A percentile compares a stretch with the other conserved stretches of the same genome.
Evolutionary conservation across 768 basidiomycete genomes (phyloP).

Genomic region (Lactifluus subvellereus): DNA sequence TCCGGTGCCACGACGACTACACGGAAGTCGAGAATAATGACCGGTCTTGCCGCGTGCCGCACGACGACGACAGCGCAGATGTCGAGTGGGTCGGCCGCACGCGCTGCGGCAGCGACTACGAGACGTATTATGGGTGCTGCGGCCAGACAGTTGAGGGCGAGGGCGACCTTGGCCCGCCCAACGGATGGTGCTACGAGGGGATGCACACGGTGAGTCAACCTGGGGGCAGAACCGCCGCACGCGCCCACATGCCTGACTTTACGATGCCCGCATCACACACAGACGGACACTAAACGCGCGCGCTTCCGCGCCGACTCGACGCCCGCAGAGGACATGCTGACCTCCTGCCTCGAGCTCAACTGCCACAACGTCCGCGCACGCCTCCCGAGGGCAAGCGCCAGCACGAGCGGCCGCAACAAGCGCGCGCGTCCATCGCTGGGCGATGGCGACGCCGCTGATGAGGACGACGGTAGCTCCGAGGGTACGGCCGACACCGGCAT

Average conservation of each 20-base stretch:
- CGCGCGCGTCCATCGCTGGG: slow-evolving; percentile 26
- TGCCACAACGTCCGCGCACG: slow-evolving; percentile 42
- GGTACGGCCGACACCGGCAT: slow-evolving; percentile 31
- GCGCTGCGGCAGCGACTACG: slow-evolving; percentile 32
- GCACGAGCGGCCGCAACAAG: slow-evolving; percentile 26
- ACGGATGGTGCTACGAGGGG: slow-evolving; percentile 85
- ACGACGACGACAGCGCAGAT: slow-evolving; percentile 76
- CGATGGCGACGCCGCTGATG: slow-evolving; percentile 23
- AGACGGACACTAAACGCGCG: slow-evolving; percentile 72
- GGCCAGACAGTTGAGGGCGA: slow-evolving; percentile 65
- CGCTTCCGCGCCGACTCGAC: slow-evolving; percentile 76
- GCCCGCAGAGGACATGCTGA: slow-evolving; percentile 58
- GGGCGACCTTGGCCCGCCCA: slow-evolving; percentile 77
- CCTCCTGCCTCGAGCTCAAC: slow-evolving; percentile 49
- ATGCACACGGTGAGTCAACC: slow-evolving; percentile 57
- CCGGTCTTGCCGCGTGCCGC: slow-evolving; percentile 59
- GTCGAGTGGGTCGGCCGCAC: slow-evolving; percentile 53
- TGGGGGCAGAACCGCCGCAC: background rate
- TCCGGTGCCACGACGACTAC: slow-evolving; percentile 65
- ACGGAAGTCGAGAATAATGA: slow-evolving; percentile 73
- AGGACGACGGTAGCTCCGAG: slow-evolving; percentile 27
- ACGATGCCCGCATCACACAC: background rate
- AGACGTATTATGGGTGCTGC: slow-evolving; percentile 70
- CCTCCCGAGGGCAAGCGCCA: slow-evolving; percentile 25
- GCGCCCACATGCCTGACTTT: background rate